A percentile compares a stretch with the other conserved stretches of the same genome.
Conservation (phyloP, 176 grass and related monocot species). For the Bolboschoenus planiculmis region DNA sequence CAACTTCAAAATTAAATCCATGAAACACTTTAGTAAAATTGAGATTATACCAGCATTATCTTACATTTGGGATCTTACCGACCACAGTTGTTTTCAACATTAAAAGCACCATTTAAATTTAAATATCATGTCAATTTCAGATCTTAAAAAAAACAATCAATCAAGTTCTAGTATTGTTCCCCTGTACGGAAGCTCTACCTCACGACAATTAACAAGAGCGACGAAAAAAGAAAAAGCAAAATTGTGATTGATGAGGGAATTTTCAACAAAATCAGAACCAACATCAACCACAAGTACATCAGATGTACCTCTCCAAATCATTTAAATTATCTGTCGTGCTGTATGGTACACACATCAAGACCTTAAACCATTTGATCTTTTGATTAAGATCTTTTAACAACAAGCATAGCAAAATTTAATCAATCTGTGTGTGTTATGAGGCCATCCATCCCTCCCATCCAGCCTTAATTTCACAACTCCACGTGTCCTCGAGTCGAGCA, state of each 20-base stretch:
- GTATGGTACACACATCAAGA: background rate
- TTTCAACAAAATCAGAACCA: background rate
- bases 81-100: no score
- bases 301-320: background rate
- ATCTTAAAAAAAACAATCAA: background rate
- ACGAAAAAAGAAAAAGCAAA: background rate
- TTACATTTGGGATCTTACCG: background rate
- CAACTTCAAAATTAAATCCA: background rate
- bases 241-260: background rate
- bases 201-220: background rate
- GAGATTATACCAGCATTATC: background rate
- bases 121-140: background rate
- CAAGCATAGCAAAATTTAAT: background rate
- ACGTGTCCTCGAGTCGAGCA: no score
- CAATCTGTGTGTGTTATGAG: no score
- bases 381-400: background rate
- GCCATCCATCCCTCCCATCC: no score
- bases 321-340: background rate
- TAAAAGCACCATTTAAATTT: background rate
- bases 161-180: background rate
- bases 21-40: background rate
- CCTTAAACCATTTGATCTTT: background rate
- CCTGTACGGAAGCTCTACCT: background rate
- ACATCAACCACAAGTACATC: background rate
- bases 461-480: no score